Percentiles rank a stretch among this genome's conserved stretches.
These are phyloP conservation scores for Aschersonia sp. DNA, from an alignment of 2,329 filamentous ascomycete genomes.

Conservation along the genomic window DNA sequence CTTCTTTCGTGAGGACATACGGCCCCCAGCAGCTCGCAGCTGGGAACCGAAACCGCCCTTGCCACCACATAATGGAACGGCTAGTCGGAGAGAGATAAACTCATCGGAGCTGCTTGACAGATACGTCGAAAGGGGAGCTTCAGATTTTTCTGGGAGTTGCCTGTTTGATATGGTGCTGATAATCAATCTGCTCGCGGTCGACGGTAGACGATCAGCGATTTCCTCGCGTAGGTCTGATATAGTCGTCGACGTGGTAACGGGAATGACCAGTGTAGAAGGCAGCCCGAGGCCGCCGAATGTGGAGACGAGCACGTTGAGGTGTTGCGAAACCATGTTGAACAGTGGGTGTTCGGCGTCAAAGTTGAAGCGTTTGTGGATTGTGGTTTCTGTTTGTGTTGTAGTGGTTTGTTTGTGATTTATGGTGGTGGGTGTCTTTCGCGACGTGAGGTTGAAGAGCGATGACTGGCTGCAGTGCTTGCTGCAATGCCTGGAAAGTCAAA, in stretches of 20 bases:
- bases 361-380: neutral
- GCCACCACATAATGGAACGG: slow-evolving; percentile 69
- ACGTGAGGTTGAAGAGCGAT: no score
- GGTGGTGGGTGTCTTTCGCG: no score
- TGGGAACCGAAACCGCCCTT: slow-evolving; percentile 98
- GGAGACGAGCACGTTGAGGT: slow-evolving; percentile 70
- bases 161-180: slow-evolving; percentile 73
- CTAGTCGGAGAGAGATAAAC: slow-evolving; percentile 72
- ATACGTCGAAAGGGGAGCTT: slow-evolving; percentile 43
- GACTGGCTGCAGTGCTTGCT: no score
- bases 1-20: slow-evolving; percentile 94
- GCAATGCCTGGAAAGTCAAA: no score
- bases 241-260: slow-evolving; percentile 49
- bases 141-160: slow-evolving; percentile 42
- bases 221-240: slow-evolving; percentile 51
- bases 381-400: neutral
- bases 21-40: slow-evolving; percentile 86
- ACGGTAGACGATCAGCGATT: slow-evolving; percentile 48
- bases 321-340: slow-evolving; percentile 38
- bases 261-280: slow-evolving; percentile 69
- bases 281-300: slow-evolving; percentile 73
- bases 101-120: slow-evolving; percentile 43
- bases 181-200: slow-evolving; percentile 45
- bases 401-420: no score
- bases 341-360: neutral